Evolutionary conservation across 768 basidiomycete species (phyloP), one percentile per base, ranked within the genome.

Genomic region (Lanmaoa pseudosensibilis): DNA sequence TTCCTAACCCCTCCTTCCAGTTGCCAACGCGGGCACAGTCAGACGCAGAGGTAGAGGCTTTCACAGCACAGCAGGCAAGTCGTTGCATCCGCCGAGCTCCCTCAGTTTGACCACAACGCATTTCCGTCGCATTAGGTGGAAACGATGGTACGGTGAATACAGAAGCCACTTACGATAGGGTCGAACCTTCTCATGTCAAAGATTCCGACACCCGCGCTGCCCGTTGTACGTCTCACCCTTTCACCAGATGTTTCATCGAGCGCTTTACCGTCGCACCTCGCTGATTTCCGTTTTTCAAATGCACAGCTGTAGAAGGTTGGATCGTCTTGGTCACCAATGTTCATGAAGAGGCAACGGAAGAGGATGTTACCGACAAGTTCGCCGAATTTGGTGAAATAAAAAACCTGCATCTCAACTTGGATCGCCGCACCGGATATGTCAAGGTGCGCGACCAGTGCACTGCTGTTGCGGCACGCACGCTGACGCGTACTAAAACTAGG

Each of bases 291-390:
- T 56, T 30, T 51, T 55, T 33, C 56, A 45, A 19, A 25, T 55
- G 46, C 61, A 48, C 69, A 99, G 96, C 96, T 50, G 94, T 99
- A 12, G 96, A 99, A 72, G 96, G 96, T 46, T 99, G 96, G 95
- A 98, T 99, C 54, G 92, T 99, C 44, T 80, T 98, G 52, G 93
- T 96, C 49, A 97, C 94, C 36, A 91, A 91, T 61, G 92, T 99
- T 8, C 96, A 99, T 68, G 97, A 98, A 73, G 97, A 99, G 71
- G 91, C 97, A 7, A 95, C 94, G 0, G 97, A 99, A 69, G 97
- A 99, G 69, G 97, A 99, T 64, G 81, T 99, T 15, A 88, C 84
- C 43, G 97, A 99, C 78, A 92, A 94, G 69, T 99, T 99, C 72
- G 88, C 87, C 37, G 97, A 98, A 62, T 98, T 84, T 66, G 97